Base-by-base conservation (phyloP, 2,329 filamentous ascomycete species). In the Ascochyta viciae-villosae region DNA sequence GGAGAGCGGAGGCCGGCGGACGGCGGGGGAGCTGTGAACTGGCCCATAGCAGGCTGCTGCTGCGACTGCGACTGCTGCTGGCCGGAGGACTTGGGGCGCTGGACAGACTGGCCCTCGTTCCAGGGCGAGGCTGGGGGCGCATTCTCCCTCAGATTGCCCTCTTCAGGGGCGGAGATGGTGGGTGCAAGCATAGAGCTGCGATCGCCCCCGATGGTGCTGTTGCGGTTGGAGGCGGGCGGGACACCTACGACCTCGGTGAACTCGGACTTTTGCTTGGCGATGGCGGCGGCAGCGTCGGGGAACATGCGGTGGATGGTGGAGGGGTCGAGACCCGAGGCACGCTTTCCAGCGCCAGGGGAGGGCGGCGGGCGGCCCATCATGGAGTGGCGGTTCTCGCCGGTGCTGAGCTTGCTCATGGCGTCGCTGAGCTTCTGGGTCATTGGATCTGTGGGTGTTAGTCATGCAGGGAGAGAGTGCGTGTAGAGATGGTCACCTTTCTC, bases 301-400 rank as follows among this genome's bases (percentile, higher is more conserved):
- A 99, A 99, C 95, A 99, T 98, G 69, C 92, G 92, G 77, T 96
- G 96, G 78, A 99, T 97, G 23, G 92, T 96, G 29, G 89, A 92
- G 5, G 91, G 85, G 74, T 98, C 94, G 53, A 99, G 87, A n/a
- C 90, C 92, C 41, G 95, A 98, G 75, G 96, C 95, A 66, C 95
- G 89, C 81, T 97, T 98, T 24, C 48, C 66, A 47, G 88, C 86
- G 50, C 74, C 73, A 12, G 92, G 87, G 45, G 89, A 91, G 52
- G 89, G 87, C 35, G 90, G 89, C 60, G 89, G 90, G 63, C 94
- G 91, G 27, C 78, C 79, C 50, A 81, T 87, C 68, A 96, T 83
- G 1, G 94, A 96, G 78, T 92, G 95, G 65, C 94, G 87, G 63
- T 91, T 89, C 62, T 90, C 89, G 65, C 95, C 92, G 44, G 95